These are phyloP conservation scores for Yarrowia galli DNA, from an alignment of 1,139 yeast species.

Conservation along the genomic window DNA sequence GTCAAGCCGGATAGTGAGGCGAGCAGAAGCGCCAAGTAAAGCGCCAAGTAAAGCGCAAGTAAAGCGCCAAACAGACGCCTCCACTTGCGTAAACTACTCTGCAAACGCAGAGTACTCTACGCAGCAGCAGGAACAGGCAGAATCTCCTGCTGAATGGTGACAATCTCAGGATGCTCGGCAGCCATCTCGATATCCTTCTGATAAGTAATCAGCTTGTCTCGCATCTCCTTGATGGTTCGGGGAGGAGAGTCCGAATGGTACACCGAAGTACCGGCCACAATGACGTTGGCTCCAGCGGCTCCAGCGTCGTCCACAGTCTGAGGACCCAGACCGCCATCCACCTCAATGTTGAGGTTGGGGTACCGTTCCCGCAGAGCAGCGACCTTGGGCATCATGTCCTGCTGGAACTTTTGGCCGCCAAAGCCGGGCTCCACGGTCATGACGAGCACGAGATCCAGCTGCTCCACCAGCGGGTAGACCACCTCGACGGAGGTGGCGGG, in stretches of 20 bases:
- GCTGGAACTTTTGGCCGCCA: conserved; percentile 97
- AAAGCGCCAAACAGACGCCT: too few species aligned
- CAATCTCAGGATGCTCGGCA: conserved; percentile 22
- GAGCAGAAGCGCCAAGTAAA: too few species aligned
- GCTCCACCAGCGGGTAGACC: conserved; percentile 74
- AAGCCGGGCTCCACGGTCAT: conserved; percentile 99
- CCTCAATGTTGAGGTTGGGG: conserved; percentile 88
- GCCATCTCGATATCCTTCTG: conserved; percentile 28
- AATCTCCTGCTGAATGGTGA: conserved; percentile 30
- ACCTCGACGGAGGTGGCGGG: conserved; percentile 93
- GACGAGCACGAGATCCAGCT: conserved; percentile 88
- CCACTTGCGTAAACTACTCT: too few species aligned
- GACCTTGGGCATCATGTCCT: conserved; percentile 96
- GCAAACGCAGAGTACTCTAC: too few species aligned
- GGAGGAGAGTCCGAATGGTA: conserved; percentile 82
- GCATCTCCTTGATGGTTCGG: conserved; percentile 71
- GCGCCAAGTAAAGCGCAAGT: too few species aligned
- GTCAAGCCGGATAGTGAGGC: too few species aligned
- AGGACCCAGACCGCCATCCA: conserved; percentile 94
- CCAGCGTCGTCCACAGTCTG: conserved; percentile 87
- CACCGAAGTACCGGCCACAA: conserved; percentile 96
- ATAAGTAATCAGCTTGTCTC: conserved; percentile 50
- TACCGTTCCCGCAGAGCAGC: conserved; percentile 71
- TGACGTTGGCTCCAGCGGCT: conserved; percentile 94
- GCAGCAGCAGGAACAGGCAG: conserved; percentile 23